phyloP scores from a whole-genome alignment of 78 protist species.

The Dictyostelium purpureum region DNA sequence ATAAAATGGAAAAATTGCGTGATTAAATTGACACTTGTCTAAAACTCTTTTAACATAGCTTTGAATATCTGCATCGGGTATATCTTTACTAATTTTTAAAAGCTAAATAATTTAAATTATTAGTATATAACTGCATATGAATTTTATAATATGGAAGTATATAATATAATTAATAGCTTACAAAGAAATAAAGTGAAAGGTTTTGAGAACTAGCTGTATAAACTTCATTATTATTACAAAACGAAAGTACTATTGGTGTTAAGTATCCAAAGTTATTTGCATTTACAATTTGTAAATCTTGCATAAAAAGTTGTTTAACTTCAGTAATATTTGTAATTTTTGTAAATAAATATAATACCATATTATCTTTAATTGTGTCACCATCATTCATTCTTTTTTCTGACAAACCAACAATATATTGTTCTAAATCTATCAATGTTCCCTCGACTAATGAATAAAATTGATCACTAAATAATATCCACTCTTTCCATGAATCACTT shows the following conservation, averaged over 20 bases:
- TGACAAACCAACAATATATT: not conserved
- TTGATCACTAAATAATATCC: conserved; percentile 28
- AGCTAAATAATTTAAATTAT: not conserved
- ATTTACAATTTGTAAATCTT: not conserved
- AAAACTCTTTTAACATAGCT: not conserved
- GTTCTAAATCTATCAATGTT: not conserved
- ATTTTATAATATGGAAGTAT: not conserved
- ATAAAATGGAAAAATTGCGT: not conserved
- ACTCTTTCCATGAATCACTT: conserved; percentile 13
- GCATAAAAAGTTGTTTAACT: not conserved
- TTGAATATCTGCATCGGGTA: not conserved
- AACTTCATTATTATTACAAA: not conserved
- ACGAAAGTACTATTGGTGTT: not conserved
- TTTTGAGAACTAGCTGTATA: not conserved
- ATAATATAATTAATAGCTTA: not conserved
- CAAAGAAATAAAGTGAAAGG: conserved; percentile 1
- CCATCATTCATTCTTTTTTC: conserved; percentile 19
- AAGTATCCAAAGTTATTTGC: not conserved
- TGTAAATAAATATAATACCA: not conserved
- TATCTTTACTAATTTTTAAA: not conserved
- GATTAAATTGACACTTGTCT: not conserved
- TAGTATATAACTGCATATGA: not conserved
- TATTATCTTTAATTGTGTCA: conserved; percentile 19
- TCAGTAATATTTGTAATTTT: not conserved
- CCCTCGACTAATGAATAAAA: not conserved